Conservation (phyloP, 129 eudicot genomes). For the Solidago caesia region DNA sequence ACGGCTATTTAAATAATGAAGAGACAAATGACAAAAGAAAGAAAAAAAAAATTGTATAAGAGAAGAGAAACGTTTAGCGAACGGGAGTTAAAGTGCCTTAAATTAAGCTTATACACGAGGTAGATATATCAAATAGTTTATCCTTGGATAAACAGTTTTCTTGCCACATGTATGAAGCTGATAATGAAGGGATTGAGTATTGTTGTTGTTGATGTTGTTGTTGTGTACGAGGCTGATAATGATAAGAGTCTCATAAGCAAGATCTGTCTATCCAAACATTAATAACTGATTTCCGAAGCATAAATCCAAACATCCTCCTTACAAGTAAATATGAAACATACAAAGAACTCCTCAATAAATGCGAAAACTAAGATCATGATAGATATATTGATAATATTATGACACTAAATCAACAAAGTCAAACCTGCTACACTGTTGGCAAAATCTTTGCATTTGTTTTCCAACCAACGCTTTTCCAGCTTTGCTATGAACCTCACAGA, state of each 20-base stretch:
- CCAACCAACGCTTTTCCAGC: constrained; percentile 82
- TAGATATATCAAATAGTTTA: background rate
- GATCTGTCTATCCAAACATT: background rate
- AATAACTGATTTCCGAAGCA: background rate
- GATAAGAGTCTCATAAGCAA: background rate
- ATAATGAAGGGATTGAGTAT: background rate
- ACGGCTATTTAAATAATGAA: background rate
- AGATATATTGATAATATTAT: background rate
- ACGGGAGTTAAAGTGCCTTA: too few relatives aligned
- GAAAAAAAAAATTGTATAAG: background rate
- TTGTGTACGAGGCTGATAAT: background rate
- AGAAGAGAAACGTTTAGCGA: too few relatives aligned
- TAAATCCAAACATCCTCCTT: constrained; percentile 8
- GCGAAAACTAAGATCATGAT: background rate
- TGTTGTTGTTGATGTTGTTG: too few relatives aligned
- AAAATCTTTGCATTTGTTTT: constrained; percentile 93
- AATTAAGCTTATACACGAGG: too few relatives aligned
- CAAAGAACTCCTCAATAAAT: constrained; percentile 1
- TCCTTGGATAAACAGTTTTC: background rate
- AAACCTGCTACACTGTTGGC: constrained; percentile 99
- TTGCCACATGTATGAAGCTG: background rate
- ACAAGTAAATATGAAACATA: background rate
- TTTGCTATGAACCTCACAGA: constrained; percentile 87
- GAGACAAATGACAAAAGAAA: background rate
- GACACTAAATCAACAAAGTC: constrained; percentile 14